Evolutionary conservation across 176 grass and related monocot genomes (phyloP).

Genomic region (Alopecurus myosuroides): DNA sequence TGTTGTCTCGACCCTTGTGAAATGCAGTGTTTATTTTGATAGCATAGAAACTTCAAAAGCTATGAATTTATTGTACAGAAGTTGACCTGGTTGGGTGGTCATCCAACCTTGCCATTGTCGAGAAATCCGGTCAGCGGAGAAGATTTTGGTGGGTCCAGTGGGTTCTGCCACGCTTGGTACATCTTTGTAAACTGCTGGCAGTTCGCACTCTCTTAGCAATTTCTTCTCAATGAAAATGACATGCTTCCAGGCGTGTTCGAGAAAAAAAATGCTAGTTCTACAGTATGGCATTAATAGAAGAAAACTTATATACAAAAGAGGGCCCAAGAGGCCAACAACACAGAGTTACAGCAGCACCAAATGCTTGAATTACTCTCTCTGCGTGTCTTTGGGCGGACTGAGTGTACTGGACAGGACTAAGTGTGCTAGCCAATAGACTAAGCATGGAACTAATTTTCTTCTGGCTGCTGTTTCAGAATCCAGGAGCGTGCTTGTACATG

Average conservation of each 20-base stretch:
- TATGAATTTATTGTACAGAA: neutral
- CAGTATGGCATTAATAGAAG: neutral
- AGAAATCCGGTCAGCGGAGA: neutral
- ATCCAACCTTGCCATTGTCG: neutral
- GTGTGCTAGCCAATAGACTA: neutral
- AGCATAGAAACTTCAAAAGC: neutral
- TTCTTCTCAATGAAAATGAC: too few relatives aligned
- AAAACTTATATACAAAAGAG: too few relatives aligned
- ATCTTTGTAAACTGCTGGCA: too few relatives aligned
- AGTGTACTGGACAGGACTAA: neutral
- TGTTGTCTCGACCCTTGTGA: neutral
- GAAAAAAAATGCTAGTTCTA: neutral
- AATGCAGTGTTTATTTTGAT: slow-evolving; percentile 6
- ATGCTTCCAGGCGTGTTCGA: too few relatives aligned
- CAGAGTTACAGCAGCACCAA: too few relatives aligned
- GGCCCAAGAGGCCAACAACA: too few relatives aligned
- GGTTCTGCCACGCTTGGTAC: too few relatives aligned
- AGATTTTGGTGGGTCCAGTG: neutral
- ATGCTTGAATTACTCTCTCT: neutral
- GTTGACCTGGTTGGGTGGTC: neutral
- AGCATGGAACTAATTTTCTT: slow-evolving; percentile 1
- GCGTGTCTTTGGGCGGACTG: neutral
- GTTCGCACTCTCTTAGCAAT: too few relatives aligned
- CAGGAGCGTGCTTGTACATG: slow-evolving; percentile 79
- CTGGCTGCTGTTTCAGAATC: slow-evolving; percentile 64